A percentile compares a stretch with the other conserved stretches of the same genome.
phyloP scores from a whole-genome alignment of 129 eudicot genomes.

The Helianthus tuberosus region DNA sequence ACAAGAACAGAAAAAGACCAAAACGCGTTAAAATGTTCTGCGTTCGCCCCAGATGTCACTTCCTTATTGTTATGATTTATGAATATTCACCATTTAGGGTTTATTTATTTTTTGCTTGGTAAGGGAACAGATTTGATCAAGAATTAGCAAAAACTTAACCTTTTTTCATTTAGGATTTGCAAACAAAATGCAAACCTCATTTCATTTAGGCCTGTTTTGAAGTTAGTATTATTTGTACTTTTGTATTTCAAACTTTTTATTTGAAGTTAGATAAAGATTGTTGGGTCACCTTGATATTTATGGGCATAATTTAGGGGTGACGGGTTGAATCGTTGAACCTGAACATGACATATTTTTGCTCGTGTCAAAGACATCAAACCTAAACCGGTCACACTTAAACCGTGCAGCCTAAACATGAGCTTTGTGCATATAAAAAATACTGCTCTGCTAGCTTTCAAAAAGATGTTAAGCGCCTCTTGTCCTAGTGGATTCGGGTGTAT shows the following conservation, averaged over 20 bases:
- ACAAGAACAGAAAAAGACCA: constrained; percentile 64
- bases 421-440: too few species aligned
- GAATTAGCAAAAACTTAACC: not conserved
- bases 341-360: too few species aligned
- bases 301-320: not conserved
- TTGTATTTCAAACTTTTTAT: not conserved
- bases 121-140: constrained; percentile 20
- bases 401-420: too few species aligned
- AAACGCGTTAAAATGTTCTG: constrained; percentile 43
- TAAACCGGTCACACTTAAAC: too few species aligned
- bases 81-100: not conserved
- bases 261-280: not conserved
- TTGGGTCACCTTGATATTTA: not conserved
- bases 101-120: constrained; percentile 8
- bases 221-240: not conserved
- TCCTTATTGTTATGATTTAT: constrained; percentile 17
- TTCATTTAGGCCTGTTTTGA: not conserved
- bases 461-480: too few species aligned
- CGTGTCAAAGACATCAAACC: too few species aligned
- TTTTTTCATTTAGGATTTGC: constrained; percentile 1
- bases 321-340: not conserved
- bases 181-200: not conserved
- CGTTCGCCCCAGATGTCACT: not conserved
- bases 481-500: too few species aligned
- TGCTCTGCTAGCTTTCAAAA: too few species aligned